phyloP scores from a whole-genome alignment of 1,284 basidiomycete species.

The Sporisorium scitamineum region DNA sequence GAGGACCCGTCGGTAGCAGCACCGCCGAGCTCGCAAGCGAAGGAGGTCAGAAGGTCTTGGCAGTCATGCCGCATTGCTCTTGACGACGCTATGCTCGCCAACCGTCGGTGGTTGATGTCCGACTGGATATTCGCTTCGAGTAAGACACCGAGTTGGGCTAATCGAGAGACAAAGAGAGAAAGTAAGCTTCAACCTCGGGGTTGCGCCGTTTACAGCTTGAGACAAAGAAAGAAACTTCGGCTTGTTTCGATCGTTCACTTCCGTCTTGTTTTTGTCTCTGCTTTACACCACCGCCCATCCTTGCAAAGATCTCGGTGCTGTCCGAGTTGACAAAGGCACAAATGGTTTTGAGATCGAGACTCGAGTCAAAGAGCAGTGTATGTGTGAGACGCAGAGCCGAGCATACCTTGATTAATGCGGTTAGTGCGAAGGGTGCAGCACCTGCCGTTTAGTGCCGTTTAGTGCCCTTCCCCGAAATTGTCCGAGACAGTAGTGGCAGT shows the following conservation, averaged over 20 bases:
- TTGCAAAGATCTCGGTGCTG: too few relatives aligned
- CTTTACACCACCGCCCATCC: too few relatives aligned
- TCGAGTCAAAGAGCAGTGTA: too few relatives aligned
- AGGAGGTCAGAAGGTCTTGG: not conserved
- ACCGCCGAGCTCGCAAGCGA: not conserved
- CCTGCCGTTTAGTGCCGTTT: not conserved
- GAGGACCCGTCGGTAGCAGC: conserved; percentile 1
- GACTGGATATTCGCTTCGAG: not conserved
- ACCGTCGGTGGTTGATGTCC: not conserved
- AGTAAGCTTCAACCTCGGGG: not conserved
- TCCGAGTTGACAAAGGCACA: too few relatives aligned
- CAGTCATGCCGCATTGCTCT: not conserved
- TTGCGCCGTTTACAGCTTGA: not conserved
- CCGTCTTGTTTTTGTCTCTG: not conserved
- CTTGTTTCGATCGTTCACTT: not conserved
- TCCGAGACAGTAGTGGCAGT: not conserved
- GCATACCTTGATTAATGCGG: not conserved
- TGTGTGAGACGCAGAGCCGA: not conserved
- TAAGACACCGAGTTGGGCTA: not conserved
- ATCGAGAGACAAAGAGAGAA: not conserved
- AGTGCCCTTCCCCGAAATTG: too few relatives aligned
- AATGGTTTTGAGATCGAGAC: too few relatives aligned
- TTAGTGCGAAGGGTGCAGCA: not conserved
- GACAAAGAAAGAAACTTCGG: not conserved
- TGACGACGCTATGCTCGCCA: not conserved